Base-by-base conservation (phyloP, 225 moss, liverwort and hornwort genomes). In the Bryum argenteum region DNA sequence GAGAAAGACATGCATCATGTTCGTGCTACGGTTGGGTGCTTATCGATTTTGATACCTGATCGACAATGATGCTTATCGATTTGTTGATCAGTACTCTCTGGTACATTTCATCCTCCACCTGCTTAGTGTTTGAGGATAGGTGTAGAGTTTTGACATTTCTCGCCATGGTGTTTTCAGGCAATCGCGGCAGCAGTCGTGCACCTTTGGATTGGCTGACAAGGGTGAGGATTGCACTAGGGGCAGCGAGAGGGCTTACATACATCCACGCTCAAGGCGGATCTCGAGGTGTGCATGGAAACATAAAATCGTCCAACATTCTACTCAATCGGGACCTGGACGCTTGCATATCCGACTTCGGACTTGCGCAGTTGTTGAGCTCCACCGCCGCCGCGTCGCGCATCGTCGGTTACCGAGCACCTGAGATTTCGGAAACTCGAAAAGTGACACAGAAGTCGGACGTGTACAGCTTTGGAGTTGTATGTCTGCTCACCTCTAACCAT, bases 301-400 rank as follows among this genome's bases (percentile, higher is more conserved):
- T 96, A 57, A 91, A 93, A 71, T 90, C 96, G 0, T 96, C 93
- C 40, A 93, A 93, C 76, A 80, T 93, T 39, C 77, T 96, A 54
- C 83, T 96, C 11, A 90, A 78, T 40, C 69, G 82, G 58, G 87
- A 89, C 20, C 60, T 91, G 60, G 91, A 93, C 24, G 88, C 90
- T 16, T 90, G 88, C 60, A 78, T 93, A 10, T 90, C 96, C 1
- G 91, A 96, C 67, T 96, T 90, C 28, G 96, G 93, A 54, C 66
- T 96, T 5, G 87, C 84, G 1, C 90, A 96, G 60, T 79, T 96
- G 28, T 21, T 96, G 42, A 90, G 83, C 79, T 72, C 87, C 17
- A 65, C 79, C 9, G 78, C 91, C 1, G 75, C 81, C 0, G 86
- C 88, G 6, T 91, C 91, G 1, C 63, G 91, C 57, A 86, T 93